These are phyloP conservation scores for Pseudopithomyces maydicus DNA, from an alignment of 2,329 filamentous ascomycete species.

Conservation along the genomic window DNA sequence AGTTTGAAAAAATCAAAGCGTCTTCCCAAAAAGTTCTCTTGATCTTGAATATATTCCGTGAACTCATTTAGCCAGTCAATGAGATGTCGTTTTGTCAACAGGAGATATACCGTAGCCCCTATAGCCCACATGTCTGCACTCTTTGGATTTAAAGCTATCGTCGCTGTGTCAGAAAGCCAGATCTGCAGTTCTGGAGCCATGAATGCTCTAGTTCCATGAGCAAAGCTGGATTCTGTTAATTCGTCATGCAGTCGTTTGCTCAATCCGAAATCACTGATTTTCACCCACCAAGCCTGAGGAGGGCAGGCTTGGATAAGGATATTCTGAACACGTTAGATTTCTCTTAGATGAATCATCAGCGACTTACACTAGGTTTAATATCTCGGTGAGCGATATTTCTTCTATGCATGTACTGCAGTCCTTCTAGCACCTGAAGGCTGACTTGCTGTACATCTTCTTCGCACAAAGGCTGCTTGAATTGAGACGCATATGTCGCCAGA, in stretches of 20 bases:
- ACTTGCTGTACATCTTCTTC: not conserved
- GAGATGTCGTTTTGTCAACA: not conserved
- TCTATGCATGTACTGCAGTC: slow-evolving; percentile 1
- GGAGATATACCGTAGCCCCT: not conserved
- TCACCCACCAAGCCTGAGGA: not conserved
- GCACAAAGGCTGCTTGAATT: not conserved
- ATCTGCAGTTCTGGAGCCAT: not conserved
- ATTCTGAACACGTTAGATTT: not conserved
- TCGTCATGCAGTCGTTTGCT: not conserved
- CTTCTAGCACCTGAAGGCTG: not conserved
- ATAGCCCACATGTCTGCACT: not conserved
- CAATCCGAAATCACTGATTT: not conserved
- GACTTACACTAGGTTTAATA: slow-evolving; percentile 1
- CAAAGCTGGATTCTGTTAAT: not conserved
- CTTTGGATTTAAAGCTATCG: not conserved
- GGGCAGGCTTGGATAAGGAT: not conserved
- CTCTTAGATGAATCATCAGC: too few relatives aligned
- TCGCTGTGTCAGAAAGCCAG: not conserved
- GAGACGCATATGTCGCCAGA: not conserved
- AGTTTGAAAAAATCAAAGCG: not conserved
- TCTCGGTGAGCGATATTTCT: not conserved
- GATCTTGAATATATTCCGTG: not conserved
- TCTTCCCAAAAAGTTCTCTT: not conserved
- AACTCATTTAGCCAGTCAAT: not conserved
- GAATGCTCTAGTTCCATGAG: not conserved